Evolutionary conservation across 106 monocot genomes (phyloP).

Genomic region (Allium fistulosum): DNA sequence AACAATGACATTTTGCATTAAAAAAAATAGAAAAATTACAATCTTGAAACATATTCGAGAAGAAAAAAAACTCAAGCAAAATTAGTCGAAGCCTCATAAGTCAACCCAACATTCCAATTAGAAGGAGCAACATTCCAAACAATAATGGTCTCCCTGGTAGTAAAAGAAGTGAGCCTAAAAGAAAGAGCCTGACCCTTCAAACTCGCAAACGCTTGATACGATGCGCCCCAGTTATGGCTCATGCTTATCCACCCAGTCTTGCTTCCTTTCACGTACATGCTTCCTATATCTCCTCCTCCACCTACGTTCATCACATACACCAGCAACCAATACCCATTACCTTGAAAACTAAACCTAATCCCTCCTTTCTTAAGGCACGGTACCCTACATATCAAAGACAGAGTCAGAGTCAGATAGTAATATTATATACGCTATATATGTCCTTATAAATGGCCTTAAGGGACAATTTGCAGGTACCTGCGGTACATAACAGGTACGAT

Average conservation of each 20-base stretch:
- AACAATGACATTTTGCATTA: too few species aligned
- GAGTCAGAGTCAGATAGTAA: not conserved
- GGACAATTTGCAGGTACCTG: constrained; percentile 12
- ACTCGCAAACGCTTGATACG: constrained; percentile 56
- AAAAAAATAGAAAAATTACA: too few species aligned
- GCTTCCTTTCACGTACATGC: constrained; percentile 51
- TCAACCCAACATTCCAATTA: constrained; percentile 52
- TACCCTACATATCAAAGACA: constrained; percentile 27
- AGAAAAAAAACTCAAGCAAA: constrained; percentile 1
- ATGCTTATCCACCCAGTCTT: constrained; percentile 48
- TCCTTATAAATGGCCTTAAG: not conserved
- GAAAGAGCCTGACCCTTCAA: constrained; percentile 46
- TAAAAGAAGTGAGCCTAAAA: constrained; percentile 53
- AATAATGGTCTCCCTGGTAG: constrained; percentile 40
- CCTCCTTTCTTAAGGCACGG: constrained; percentile 63
- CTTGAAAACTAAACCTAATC: constrained; percentile 58
- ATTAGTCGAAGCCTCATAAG: constrained; percentile 28
- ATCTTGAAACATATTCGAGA: not conserved
- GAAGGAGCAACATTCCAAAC: constrained; percentile 50
- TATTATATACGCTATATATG: not conserved
- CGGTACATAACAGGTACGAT: constrained; percentile 74
- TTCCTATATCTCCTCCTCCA: constrained; percentile 47
- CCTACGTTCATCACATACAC: constrained; percentile 72
- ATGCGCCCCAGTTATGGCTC: constrained; percentile 84
- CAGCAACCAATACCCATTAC: constrained; percentile 79